phyloP scores from a whole-genome alignment of 2,329 filamentous ascomycete species.

The Phialophora chinensis region DNA sequence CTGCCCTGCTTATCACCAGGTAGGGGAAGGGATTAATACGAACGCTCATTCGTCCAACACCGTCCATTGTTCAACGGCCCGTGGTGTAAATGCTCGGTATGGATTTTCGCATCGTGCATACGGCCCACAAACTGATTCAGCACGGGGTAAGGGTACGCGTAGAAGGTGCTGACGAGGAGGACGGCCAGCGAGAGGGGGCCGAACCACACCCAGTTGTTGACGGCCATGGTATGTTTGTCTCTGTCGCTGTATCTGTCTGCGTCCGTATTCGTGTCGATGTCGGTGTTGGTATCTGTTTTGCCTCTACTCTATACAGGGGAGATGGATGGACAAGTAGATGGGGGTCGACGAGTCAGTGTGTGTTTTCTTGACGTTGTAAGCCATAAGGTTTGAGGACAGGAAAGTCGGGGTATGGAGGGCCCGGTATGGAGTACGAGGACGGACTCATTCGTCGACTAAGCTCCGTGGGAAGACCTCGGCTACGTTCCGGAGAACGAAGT shows the following conservation, averaged over 20 bases:
- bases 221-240: background rate
- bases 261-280: background rate
- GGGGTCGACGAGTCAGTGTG: background rate
- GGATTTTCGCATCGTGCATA: constrained; percentile 1
- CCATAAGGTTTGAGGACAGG: background rate
- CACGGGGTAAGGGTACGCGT: constrained; percentile 25
- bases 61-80: constrained; percentile 29
- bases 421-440: background rate
- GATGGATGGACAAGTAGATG: background rate
- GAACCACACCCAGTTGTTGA: constrained; percentile 22
- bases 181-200: constrained; percentile 18
- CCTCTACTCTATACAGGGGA: background rate
- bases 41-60: constrained; percentile 31
- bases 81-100: constrained; percentile 15
- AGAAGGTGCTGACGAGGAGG: constrained; percentile 13
- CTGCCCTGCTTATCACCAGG: no score
- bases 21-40: background rate
- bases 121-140: constrained; percentile 21
- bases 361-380: background rate
- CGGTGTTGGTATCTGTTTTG: background rate
- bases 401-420: background rate
- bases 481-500: background rate
- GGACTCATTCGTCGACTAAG: background rate
- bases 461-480: background rate
- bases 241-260: no score